Evolutionary conservation across 345 rosid species (phyloP).

Genomic region (Gossypioides kirkii): DNA sequence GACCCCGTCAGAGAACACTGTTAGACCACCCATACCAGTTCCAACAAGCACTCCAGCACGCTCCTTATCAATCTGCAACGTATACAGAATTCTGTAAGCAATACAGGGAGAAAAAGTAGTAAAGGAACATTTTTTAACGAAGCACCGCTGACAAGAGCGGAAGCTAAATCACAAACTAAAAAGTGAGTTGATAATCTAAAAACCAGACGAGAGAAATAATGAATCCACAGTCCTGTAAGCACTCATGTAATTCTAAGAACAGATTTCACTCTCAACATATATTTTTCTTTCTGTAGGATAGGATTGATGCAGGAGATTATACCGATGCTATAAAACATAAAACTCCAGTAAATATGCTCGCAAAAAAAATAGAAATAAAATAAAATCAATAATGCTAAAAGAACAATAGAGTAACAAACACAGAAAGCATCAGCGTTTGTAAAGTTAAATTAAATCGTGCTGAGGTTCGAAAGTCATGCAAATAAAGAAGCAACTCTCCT

Average conservation of each 20-base stretch:
- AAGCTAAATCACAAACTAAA: neutral
- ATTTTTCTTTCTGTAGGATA: neutral
- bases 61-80: conserved; percentile 69
- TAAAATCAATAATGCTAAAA: neutral
- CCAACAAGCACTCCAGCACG: conserved; percentile 95
- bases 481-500: neutral
- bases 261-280: neutral
- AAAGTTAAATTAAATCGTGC: neutral
- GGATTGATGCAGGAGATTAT: neutral
- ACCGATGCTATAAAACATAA: neutral
- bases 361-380: neutral
- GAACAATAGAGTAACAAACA: neutral
- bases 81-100: neutral
- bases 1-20: conserved; percentile 87
- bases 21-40: conserved; percentile 97
- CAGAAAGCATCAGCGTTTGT: neutral
- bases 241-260: neutral
- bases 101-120: neutral
- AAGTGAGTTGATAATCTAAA: neutral
- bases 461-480: neutral
- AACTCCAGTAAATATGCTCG: neutral
- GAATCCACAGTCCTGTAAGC: neutral
- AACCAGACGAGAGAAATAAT: neutral
- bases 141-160: conserved; percentile 1
- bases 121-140: neutral